A percentile compares a stretch with the other conserved stretches of the same genome.
phyloP scores from a whole-genome alignment of 768 basidiomycete genomes.

The Crassisporium funariophilum region DNA sequence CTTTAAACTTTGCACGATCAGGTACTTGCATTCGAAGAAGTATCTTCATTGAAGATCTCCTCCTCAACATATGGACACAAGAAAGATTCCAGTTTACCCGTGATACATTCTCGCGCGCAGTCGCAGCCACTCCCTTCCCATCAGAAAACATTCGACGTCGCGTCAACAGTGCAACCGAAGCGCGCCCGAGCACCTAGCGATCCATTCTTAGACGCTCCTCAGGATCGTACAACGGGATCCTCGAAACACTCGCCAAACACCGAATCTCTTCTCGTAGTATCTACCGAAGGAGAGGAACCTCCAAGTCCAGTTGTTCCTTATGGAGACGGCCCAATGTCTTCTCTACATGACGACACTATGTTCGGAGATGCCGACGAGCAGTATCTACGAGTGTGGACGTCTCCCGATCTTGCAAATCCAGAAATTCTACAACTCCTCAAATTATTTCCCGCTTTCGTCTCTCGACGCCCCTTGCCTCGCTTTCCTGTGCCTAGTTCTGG shows the following conservation, averaged over 20 bases:
- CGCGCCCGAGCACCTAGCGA: conserved; percentile 77
- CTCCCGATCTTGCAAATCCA: conserved; percentile 76
- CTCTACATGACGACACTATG: conserved; percentile 24
- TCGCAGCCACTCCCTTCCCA: conserved; percentile 54
- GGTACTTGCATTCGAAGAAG: conserved; percentile 75
- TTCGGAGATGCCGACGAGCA: conserved; percentile 36
- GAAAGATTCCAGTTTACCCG: conserved; percentile 38
- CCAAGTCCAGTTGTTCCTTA: conserved; percentile 38
- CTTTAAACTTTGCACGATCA: conserved; percentile 21
- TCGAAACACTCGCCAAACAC: conserved; percentile 49
- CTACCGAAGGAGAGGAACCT: conserved; percentile 40
- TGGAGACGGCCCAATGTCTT: conserved; percentile 36
- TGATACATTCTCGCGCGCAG: conserved; percentile 54
- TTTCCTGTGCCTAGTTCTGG: conserved; percentile 52
- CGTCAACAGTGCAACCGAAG: conserved; percentile 52
- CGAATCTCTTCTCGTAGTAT: conserved; percentile 30
- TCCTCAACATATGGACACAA: conserved; percentile 32
- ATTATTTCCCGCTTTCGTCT: conserved; percentile 78
- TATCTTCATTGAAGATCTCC: conserved; percentile 40
- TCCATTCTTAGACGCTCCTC: conserved; percentile 76
- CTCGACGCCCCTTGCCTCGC: conserved; percentile 68
- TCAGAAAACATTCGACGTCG: conserved; percentile 42
- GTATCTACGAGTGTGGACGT: conserved; percentile 77
- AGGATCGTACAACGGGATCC: conserved; percentile 56
- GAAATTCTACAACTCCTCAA: conserved; percentile 70